Evolutionary conservation across 805 yeast genomes (phyloP).

Genomic region (Candida namnaoensis): DNA sequence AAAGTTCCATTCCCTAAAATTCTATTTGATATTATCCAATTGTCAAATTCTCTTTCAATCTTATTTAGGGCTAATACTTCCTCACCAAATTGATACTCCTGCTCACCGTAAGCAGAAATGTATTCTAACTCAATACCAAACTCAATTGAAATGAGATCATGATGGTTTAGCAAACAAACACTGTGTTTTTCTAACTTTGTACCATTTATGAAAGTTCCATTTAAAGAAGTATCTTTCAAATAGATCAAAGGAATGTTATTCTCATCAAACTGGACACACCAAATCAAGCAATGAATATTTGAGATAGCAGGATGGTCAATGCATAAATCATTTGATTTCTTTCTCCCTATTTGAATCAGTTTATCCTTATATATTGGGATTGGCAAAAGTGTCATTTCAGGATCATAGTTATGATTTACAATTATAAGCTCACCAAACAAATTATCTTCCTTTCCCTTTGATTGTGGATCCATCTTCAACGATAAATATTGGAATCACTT

Average conservation of each 20-base stretch:
- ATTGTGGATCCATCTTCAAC: too few species aligned
- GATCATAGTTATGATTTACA: slow-evolving; percentile 6
- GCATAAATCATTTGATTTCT: slow-evolving; percentile 20
- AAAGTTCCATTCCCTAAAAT: slow-evolving; percentile 49
- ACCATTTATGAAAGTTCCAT: slow-evolving; percentile 41
- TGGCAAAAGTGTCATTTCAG: slow-evolving; percentile 4
- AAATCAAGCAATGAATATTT: slow-evolving; percentile 35
- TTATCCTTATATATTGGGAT: slow-evolving; percentile 21
- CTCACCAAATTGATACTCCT: slow-evolving; percentile 2
- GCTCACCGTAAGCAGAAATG: slow-evolving; percentile 7
- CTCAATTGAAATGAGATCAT: slow-evolving; percentile 31
- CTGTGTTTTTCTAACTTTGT: slow-evolving; percentile 20
- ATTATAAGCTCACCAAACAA: slow-evolving; percentile 7
- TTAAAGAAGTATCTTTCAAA: slow-evolving; percentile 39
- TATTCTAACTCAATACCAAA: slow-evolving; percentile 17
- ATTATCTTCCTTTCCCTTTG: too few species aligned
- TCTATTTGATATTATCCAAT: slow-evolving; percentile 34
- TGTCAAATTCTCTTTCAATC: slow-evolving; percentile 14
- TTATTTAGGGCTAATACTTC: slow-evolving; percentile 12
- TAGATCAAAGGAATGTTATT: slow-evolving; percentile 37
- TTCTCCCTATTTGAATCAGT: slow-evolving; percentile 36
- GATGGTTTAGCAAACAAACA: slow-evolving; percentile 24
- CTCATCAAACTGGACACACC: slow-evolving; percentile 43
- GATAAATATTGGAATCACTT: too few species aligned
- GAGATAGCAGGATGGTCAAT: slow-evolving; percentile 33